Evolutionary conservation across 2,329 filamentous ascomycete species (phyloP).

Genomic region (Thelonectria olida): DNA sequence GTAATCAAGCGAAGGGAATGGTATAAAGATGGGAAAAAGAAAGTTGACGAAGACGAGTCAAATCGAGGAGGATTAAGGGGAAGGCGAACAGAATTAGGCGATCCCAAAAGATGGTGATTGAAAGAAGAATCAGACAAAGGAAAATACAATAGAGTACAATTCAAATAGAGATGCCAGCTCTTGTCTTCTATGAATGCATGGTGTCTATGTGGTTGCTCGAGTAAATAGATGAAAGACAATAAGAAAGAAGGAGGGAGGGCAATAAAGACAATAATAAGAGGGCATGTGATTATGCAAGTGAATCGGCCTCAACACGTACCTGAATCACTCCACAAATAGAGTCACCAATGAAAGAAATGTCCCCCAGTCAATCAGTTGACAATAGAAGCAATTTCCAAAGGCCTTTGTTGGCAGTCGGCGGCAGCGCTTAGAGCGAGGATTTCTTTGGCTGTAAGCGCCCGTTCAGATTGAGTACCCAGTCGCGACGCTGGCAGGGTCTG

Average conservation of each 20-base stretch:
- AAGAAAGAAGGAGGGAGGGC: slow-evolving; percentile 23
- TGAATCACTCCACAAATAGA: slow-evolving; percentile 35
- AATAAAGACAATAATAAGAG: slow-evolving; percentile 39
- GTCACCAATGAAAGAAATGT: slow-evolving; percentile 31
- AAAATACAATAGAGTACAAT: slow-evolving; percentile 4
- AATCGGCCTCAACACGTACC: slow-evolving; percentile 23
- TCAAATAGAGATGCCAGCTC: slow-evolving; percentile 23
- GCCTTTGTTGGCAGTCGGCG: slow-evolving; percentile 29
- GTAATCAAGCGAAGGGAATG: slow-evolving; percentile 12
- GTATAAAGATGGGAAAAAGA: slow-evolving; percentile 1
- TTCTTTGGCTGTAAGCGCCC: slow-evolving; percentile 35
- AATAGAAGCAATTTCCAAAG: slow-evolving; percentile 23
- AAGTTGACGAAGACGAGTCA: slow-evolving; percentile 18
- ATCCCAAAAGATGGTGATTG: slow-evolving; percentile 16
- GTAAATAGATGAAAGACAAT: slow-evolving; percentile 27
- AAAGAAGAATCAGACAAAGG: slow-evolving; percentile 18
- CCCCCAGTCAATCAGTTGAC: slow-evolving; percentile 22
- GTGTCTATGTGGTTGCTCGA: slow-evolving; percentile 28
- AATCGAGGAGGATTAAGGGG: slow-evolving; percentile 9
- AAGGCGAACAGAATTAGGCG: slow-evolving; percentile 28
- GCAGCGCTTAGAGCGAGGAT: slow-evolving; percentile 37
- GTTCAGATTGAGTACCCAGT: slow-evolving; percentile 33
- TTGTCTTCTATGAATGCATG: slow-evolving; percentile 41
- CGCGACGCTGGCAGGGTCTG: slow-evolving; percentile 27
- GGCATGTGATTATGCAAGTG: slow-evolving; percentile 26